Conservation (phyloP, 768 basidiomycete species). For the Pleurotus cornucopiae region DNA sequence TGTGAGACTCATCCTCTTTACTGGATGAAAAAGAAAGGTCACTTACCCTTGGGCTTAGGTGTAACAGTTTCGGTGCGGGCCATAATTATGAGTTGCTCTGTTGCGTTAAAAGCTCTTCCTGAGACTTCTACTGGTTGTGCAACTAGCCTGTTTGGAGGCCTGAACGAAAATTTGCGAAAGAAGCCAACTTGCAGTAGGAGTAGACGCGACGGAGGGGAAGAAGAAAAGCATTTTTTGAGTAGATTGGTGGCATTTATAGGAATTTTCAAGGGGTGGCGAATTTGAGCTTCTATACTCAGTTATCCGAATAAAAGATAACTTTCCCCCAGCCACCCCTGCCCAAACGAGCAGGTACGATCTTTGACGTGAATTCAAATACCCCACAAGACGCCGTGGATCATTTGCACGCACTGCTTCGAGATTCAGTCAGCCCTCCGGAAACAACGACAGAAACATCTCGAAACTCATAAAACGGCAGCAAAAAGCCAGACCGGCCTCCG, state of each 20-base stretch:
- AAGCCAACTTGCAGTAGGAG: background rate
- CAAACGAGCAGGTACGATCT: background rate
- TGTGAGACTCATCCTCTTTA: constrained; percentile 15
- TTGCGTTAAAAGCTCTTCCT: constrained; percentile 16
- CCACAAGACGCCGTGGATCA: background rate
- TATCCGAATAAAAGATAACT: background rate
- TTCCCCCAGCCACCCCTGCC: constrained; percentile 7
- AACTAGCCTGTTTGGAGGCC: too few species aligned
- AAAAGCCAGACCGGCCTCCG: constrained; percentile 3
- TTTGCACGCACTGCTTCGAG: background rate
- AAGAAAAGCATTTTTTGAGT: background rate
- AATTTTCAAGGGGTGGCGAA: background rate
- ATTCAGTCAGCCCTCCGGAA: background rate
- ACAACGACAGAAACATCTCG: background rate
- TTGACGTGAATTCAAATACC: background rate
- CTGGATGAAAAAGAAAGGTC: constrained; percentile 2
- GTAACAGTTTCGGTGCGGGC: constrained; percentile 35
- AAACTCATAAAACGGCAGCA: background rate
- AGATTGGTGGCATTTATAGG: constrained; percentile 5
- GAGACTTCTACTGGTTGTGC: too few species aligned
- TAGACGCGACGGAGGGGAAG: background rate
- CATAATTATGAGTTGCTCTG: constrained; percentile 19
- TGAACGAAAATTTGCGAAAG: too few species aligned
- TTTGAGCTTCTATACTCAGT: background rate
- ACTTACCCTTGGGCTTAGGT: constrained; percentile 55